phyloP scores from a whole-genome alignment of 768 basidiomycete species.

The Leccinum aurantiacum region DNA sequence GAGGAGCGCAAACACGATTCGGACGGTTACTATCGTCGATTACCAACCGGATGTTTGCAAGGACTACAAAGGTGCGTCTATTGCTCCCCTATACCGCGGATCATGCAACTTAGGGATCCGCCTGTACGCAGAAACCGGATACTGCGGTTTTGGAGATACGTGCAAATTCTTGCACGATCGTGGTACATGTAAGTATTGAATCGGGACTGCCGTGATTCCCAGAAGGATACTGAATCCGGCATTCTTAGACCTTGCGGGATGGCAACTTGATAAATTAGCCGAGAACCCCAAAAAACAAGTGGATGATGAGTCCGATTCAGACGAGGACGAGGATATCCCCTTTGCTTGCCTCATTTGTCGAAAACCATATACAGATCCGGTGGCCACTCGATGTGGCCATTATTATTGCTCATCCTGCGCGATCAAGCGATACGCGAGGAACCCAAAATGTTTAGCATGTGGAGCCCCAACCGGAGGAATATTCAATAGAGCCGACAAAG shows the following conservation, averaged over 20 bases:
- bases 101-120: constrained; percentile 11
- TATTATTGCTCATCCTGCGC: constrained; percentile 96
- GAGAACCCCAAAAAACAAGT: constrained; percentile 66
- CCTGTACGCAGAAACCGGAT: constrained; percentile 81
- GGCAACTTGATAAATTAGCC: constrained; percentile 96
- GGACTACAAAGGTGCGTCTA: constrained; percentile 90
- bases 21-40: constrained; percentile 93
- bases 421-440: constrained; percentile 91
- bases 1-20: constrained; percentile 74
- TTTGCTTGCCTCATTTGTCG: constrained; percentile 99
- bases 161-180: constrained; percentile 99
- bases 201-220: background rate
- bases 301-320: constrained; percentile 58
- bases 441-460: constrained; percentile 94
- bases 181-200: constrained; percentile 72
- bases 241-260: constrained; percentile 83
- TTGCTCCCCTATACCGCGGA: constrained; percentile 13
- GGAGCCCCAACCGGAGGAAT: constrained; percentile 92
- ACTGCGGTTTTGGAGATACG: constrained; percentile 98
- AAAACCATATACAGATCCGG: constrained; percentile 90
- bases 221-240: constrained; percentile 11
- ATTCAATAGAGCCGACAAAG: constrained; percentile 93
- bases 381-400: constrained; percentile 95
- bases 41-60: constrained; percentile 99
- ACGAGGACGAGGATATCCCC: constrained; percentile 86